Conservation (phyloP, 2,329 filamentous ascomycete genomes). For the Dothideomycetes sp. region DNA sequence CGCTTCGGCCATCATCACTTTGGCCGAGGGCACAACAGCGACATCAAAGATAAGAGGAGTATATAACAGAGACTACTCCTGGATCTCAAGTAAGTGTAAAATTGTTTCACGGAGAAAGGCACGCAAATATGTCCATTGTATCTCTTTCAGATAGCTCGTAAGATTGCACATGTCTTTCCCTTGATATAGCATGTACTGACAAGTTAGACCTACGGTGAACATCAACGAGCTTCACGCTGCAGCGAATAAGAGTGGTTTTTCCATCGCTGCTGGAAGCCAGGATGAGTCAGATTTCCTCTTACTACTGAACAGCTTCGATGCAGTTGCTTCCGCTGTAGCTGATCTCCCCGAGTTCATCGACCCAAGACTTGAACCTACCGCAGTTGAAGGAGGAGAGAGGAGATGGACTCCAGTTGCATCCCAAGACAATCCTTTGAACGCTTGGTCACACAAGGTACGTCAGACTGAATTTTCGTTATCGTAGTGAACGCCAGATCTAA, state of each 20-base stretch:
- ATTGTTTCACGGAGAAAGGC: too few species aligned
- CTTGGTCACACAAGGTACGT: conserved; percentile 31
- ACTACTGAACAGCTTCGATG: conserved; percentile 24
- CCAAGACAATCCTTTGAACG: conserved; percentile 34
- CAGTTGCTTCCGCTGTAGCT: conserved; percentile 14
- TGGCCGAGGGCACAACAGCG: too few species aligned
- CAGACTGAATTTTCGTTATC: too few species aligned
- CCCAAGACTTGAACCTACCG: conserved; percentile 25
- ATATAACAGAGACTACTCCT: too few species aligned
- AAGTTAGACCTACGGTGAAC: conserved; percentile 19
- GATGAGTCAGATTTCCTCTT: conserved; percentile 21
- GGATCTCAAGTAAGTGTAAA: too few species aligned
- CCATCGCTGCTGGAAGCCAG: conserved; percentile 17
- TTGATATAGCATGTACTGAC: not conserved
- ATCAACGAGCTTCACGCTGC: conserved; percentile 19
- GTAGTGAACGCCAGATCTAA: too few species aligned
- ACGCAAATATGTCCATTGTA: conserved; percentile 23
- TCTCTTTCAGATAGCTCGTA: conserved; percentile 20
- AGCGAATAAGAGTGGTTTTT: conserved; percentile 19
- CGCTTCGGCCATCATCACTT: too few species aligned
- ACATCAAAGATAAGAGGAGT: too few species aligned
- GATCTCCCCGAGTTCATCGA: conserved; percentile 30
- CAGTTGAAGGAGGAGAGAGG: conserved; percentile 19
- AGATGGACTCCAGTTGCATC: conserved; percentile 20
- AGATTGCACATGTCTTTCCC: not conserved